Evolutionary conservation across 2,329 filamentous ascomycete species (phyloP), one percentile per base, ranked within the genome.

Genomic region (Phialophora verrucosa): DNA sequence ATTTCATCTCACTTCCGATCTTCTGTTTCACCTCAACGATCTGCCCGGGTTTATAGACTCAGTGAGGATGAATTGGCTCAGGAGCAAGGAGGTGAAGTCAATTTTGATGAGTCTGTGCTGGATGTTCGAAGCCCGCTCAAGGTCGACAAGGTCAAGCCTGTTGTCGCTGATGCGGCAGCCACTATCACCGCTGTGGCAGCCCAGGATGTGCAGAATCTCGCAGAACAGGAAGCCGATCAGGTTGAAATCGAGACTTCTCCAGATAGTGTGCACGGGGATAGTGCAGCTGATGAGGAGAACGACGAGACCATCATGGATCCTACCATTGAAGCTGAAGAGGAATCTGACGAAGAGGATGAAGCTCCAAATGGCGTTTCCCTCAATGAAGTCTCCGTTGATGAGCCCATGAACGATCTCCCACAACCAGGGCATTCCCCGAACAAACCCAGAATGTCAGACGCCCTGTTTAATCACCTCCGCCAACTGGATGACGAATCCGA

Each of bases 61-160:
- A 70, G 64, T 31, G 66, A 71, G 17, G 71, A 73, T 44, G 70
- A 72, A 42, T 44, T 70, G 35, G 69, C 63, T 11, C 51, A 71
- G 14, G 67, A 68, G 51, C 7, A 31, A 31, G 55, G 17, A 17
- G 51, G 2, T 4, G 62, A 65, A 31, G 31, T 73, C n/a, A 72
- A 74, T 51, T 73, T 74, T 62, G 73, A 73, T 31, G 63, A 70
- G 27, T 72, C 70, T 27, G 57, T 75, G 35, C 57, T 75, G 27
- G 69, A 69, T 50, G 61, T 71, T 29, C 44, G 70, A 42, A 71
- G 68, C 38, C 70, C 73, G 17, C 55, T 71, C 32, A 71, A 71
- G 51, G 66, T 65, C 14, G 49, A 50, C 56, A 69, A 59, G 68
- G n/a, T 32, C 55, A 70, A 59, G 69, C 72, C 35, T 55, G 35